These are phyloP conservation scores for Liriodendron chinense DNA, from an alignment of 164 flowering plant species.

Conservation along the genomic window DNA sequence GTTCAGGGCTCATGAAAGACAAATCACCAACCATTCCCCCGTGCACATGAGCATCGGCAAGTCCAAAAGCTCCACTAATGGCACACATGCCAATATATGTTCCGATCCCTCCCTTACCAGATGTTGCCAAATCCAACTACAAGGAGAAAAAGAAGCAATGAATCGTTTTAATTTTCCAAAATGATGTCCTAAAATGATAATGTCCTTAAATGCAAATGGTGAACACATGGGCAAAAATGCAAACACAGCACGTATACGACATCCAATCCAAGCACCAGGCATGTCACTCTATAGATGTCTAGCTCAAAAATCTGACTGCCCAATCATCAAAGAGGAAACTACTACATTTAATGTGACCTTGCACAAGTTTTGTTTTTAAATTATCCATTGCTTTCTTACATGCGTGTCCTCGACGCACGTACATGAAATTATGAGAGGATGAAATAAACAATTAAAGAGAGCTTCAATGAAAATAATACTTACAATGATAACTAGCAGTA, in stretches of 20 bases:
- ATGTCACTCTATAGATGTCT: too few relatives aligned
- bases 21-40: conserved; percentile 90
- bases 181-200: neutral
- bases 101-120: conserved; percentile 73
- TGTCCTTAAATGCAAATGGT: too few relatives aligned
- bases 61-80: conserved; percentile 57
- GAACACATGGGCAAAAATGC: too few relatives aligned
- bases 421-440: neutral
- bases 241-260: too few relatives aligned
- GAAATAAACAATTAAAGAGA: neutral
- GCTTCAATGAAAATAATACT: conserved; percentile 20
- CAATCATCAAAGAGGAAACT: too few relatives aligned
- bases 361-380: too few relatives aligned
- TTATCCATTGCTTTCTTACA: too few relatives aligned
- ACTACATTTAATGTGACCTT: neutral
- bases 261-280: too few relatives aligned
- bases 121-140: conserved; percentile 68
- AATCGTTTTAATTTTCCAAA: neutral
- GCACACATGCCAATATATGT: conserved; percentile 55
- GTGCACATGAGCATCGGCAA: conserved; percentile 72
- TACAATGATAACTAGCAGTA: conserved; percentile 53
- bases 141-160: neutral
- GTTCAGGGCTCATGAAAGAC: conserved; percentile 63
- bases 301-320: too few relatives aligned
- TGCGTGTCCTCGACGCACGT: too few relatives aligned